Base-by-base conservation (phyloP, 1,284 basidiomycete genomes). In the Meripilus lineatus region DNA sequence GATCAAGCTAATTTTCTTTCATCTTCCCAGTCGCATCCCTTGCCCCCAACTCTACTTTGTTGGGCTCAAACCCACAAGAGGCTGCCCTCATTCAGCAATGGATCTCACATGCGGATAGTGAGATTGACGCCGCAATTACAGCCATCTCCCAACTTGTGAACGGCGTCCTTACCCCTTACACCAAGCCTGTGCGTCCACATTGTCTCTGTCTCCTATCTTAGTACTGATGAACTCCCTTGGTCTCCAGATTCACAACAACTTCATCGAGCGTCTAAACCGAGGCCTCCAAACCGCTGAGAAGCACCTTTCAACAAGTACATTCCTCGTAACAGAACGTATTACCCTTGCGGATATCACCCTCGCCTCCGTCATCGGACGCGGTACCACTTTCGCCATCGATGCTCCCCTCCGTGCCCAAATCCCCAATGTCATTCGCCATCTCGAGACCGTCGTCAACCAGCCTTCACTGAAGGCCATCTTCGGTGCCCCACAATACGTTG, bases 271-370 rank as follows among this genome's bases (percentile, higher is more conserved):
- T 38, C 70, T 78, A 51, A 55, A 65, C 33, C 79, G 77, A 47
- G 65, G 75, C 21, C 71, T 91, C 41, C 70, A 68, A 44, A 80
- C 77, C 53, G 74, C 98, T 51, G 80, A 98, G 61, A 66, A 71
- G 40, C 75, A 89, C 70, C 81, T 98, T 59, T 65, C 76, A 47
- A 74, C 79, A 50, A 81, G 80, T 61, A 99, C 95, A 44, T 98
- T 85, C 81, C 78, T 97, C 58, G 93, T 93, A 45, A 86, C 85
- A 58, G 91, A 98, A 66, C 90, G 94, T 58, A 84, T 98, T 74
- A 92, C 93, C 49, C 76, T 95, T 42, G 95, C 93, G 53, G 95
- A 99, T 62, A 68, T 98, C 66, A 67, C 71, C 56, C 54, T 92
- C 53, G 90, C 85, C 34, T 65, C 73, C 33, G 54, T 74, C 57